phyloP scores from a whole-genome alignment of 805 yeast genomes.

The Zygosaccharomyces gambellarensis region DNA sequence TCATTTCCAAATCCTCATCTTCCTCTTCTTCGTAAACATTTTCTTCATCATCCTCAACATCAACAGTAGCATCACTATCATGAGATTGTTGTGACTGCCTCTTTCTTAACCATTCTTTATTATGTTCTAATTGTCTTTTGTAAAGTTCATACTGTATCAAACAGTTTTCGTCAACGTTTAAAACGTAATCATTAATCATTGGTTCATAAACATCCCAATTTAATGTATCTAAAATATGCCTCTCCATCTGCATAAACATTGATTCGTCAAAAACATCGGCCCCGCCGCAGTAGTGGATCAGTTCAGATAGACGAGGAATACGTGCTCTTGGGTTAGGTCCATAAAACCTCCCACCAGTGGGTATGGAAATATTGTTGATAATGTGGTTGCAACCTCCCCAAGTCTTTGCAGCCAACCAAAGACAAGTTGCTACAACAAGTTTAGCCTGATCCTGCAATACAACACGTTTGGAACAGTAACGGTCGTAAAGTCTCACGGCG shows the following conservation, averaged over 20 bases:
- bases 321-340: constrained; percentile 73
- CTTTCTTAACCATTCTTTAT: constrained; percentile 21
- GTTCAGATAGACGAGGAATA: constrained; percentile 67
- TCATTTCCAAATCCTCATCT: constrained; percentile 30
- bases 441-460: constrained; percentile 84
- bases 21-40: constrained; percentile 20
- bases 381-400: constrained; percentile 70
- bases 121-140: constrained; percentile 31
- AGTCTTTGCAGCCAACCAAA: constrained; percentile 90
- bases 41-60: constrained; percentile 22
- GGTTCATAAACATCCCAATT: constrained; percentile 72
- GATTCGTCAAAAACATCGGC: constrained; percentile 53
- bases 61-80: constrained; percentile 28
- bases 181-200: constrained; percentile 44
- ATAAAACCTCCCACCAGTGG: constrained; percentile 54
- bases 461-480: constrained; percentile 84
- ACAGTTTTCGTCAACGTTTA: constrained; percentile 42
- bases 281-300: constrained; percentile 66
- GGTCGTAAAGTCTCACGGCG: constrained; percentile 73
- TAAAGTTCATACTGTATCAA: constrained; percentile 36
- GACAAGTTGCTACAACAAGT: constrained; percentile 82
- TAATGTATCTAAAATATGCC: constrained; percentile 64
- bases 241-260: constrained; percentile 70
- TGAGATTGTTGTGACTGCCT: constrained; percentile 22
- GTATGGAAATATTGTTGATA: constrained; percentile 44